These are phyloP conservation scores for Apiospora marii DNA, from an alignment of 2,329 filamentous ascomycete species.

Conservation along the genomic window DNA sequence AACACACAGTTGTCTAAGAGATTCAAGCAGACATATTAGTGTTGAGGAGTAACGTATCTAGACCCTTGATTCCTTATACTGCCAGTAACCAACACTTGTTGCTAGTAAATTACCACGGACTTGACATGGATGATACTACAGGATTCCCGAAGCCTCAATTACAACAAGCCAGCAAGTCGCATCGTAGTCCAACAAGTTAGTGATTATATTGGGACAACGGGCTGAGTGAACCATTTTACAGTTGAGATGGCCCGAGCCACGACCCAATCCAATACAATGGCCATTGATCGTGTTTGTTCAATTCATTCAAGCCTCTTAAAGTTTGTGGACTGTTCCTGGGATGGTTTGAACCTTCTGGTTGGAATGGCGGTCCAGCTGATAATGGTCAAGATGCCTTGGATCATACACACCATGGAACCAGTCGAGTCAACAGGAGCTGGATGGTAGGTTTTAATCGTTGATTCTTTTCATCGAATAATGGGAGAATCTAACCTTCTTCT, in stretches of 20 bases:
- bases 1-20: background rate
- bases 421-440: background rate
- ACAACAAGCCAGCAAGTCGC: background rate
- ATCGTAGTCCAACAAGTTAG: background rate
- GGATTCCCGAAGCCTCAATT: background rate
- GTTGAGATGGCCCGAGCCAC: background rate
- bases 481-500: background rate
- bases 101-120: background rate
- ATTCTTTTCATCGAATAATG: background rate
- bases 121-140: background rate
- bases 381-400: background rate
- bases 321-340: background rate
- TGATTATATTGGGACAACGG: background rate
- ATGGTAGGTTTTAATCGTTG: background rate
- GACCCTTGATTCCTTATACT: background rate
- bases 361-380: background rate
- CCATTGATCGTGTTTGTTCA: background rate
- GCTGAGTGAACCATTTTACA: background rate
- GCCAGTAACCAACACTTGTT: background rate
- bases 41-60: background rate
- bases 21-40: background rate
- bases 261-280: background rate
- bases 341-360: background rate
- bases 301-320: background rate
- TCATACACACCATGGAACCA: background rate